phyloP scores from a whole-genome alignment of 179 eudicot genomes.

The Sideroxylon spinosum region DNA sequence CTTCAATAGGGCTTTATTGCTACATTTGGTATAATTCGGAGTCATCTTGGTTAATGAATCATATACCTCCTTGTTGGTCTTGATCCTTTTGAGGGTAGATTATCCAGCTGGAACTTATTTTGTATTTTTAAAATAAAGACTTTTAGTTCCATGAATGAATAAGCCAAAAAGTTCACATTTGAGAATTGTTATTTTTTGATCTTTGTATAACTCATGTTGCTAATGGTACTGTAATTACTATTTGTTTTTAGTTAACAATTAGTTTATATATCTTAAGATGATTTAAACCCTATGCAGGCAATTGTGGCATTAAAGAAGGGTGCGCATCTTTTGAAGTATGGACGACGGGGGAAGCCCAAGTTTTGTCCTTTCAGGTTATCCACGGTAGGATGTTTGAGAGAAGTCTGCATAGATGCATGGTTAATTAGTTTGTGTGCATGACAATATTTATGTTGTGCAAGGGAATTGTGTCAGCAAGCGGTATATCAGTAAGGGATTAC shows the following conservation, averaged over 20 bases:
- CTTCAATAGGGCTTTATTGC: background rate
- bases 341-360: slow-evolving; percentile 71
- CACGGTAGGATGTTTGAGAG: slow-evolving; percentile 34
- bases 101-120: background rate
- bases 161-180: background rate
- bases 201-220: slow-evolving; percentile 2
- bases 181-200: background rate
- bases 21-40: background rate
- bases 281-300: slow-evolving; percentile 33
- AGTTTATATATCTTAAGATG: background rate
- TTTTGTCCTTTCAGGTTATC: slow-evolving; percentile 69
- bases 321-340: slow-evolving; percentile 64
- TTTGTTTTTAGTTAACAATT: background rate
- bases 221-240: background rate
- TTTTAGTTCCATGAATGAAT: background rate
- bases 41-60: background rate
- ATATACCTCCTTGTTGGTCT: background rate
- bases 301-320: slow-evolving; percentile 66
- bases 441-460: background rate
- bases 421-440: background rate
- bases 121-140: background rate
- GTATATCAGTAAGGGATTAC: background rate
- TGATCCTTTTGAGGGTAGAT: background rate
- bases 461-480: background rate
- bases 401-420: background rate